Conservation (phyloP, 2,329 filamentous ascomycete species). For the Nemania serpens region DNA sequence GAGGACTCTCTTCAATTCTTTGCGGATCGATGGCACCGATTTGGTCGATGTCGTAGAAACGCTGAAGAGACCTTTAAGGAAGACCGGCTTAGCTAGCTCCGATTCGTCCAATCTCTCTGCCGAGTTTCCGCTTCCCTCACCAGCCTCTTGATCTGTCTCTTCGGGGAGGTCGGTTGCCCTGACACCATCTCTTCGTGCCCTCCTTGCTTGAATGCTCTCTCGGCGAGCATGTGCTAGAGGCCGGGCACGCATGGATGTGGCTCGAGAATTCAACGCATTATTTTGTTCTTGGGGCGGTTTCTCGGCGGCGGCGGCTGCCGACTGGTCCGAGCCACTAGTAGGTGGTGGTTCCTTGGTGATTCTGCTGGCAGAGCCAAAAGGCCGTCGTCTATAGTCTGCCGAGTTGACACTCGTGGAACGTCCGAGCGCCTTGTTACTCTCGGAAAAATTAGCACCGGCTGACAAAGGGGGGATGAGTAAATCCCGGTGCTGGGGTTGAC, state of each 20-base stretch:
- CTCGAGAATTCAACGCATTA: constrained; percentile 57
- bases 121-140: constrained; percentile 63
- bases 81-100: constrained; percentile 90
- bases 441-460: constrained; percentile 59
- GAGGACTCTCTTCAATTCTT: constrained; percentile 88
- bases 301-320: constrained; percentile 61
- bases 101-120: constrained; percentile 67
- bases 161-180: constrained; percentile 82
- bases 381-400: constrained; percentile 74
- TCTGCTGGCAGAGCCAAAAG: constrained; percentile 50
- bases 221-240: constrained; percentile 86
- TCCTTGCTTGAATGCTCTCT: constrained; percentile 89
- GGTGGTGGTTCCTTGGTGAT: constrained; percentile 68
- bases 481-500: constrained; percentile 75
- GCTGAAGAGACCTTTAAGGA: constrained; percentile 94
- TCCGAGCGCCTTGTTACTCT: constrained; percentile 72
- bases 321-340: constrained; percentile 81
- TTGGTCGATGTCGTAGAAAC: constrained; percentile 96
- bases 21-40: constrained; percentile 80
- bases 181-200: constrained; percentile 72
- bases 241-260: constrained; percentile 75
- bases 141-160: constrained; percentile 83
- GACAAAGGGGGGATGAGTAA: constrained; percentile 75
- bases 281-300: constrained; percentile 57
- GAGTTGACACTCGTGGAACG: constrained; percentile 92